These are phyloP conservation scores for Pythium brachiatum DNA, from an alignment of 352 stramenopile genomes.

Conservation along the genomic window DNA sequence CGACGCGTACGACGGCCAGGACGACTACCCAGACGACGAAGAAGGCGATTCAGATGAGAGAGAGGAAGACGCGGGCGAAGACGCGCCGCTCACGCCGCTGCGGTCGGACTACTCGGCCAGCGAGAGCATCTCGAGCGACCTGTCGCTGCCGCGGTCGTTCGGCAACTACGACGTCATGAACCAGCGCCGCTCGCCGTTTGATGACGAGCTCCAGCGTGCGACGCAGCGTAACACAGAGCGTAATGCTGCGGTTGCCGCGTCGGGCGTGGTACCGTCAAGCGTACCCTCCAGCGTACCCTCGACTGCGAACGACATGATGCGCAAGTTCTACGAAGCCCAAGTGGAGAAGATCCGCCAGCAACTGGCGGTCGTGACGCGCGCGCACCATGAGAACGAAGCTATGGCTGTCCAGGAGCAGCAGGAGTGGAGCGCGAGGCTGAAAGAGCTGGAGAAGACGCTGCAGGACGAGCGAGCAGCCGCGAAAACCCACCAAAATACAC, in stretches of 20 bases:
- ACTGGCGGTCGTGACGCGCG: slow-evolving; percentile 41
- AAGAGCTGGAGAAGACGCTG: slow-evolving; percentile 24
- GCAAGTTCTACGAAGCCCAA: slow-evolving; percentile 81
- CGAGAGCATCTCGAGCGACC: slow-evolving; percentile 67
- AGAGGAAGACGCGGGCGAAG: slow-evolving; percentile 22
- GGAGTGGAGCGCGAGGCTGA: slow-evolving; percentile 24
- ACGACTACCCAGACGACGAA: slow-evolving; percentile 5
- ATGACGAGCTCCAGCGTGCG: slow-evolving; percentile 46
- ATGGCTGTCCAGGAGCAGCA: slow-evolving; percentile 44
- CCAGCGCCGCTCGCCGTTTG: slow-evolving; percentile 35
- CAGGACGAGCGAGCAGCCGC: not conserved
- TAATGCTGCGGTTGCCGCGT: not conserved
- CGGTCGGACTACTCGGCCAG: slow-evolving; percentile 54
- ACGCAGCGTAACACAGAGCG: slow-evolving; percentile 19
- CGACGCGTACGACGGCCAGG: slow-evolving; percentile 13
- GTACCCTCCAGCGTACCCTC: not conserved
- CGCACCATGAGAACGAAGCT: slow-evolving; percentile 48
- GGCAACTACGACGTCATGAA: slow-evolving; percentile 46
- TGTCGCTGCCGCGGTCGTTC: slow-evolving; percentile 69
- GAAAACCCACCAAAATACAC: slow-evolving; percentile 5
- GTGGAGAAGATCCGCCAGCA: slow-evolving; percentile 73
- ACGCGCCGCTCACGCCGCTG: slow-evolving; percentile 25
- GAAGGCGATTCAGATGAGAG: slow-evolving; percentile 24
- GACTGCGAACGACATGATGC: slow-evolving; percentile 45
- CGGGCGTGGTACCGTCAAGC: slow-evolving; percentile 1